phyloP scores from a whole-genome alignment of 257 asterid species.

The Nicotiana noctiflora region DNA sequence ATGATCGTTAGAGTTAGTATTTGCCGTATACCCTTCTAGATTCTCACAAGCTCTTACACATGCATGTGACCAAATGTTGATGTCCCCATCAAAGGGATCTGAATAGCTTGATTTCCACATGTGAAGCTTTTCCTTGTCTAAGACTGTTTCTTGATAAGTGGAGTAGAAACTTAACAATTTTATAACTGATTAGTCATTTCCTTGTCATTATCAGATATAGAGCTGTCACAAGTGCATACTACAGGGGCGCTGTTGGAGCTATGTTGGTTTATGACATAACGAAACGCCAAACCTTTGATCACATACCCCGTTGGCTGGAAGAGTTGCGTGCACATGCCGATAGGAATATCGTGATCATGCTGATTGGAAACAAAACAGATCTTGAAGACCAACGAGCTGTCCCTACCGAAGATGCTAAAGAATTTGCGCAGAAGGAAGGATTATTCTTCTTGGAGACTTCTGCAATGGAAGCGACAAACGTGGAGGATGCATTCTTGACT shows the following conservation, averaged over 20 bases:
- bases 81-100: neutral
- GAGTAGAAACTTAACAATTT: neutral
- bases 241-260: conserved; percentile 83
- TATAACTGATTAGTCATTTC: neutral
- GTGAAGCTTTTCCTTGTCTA: neutral
- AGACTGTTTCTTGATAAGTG: neutral
- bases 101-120: neutral
- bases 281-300: conserved; percentile 63
- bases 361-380: conserved; percentile 69
- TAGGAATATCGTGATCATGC: conserved; percentile 66
- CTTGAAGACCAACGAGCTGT: conserved; percentile 61
- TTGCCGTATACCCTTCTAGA: neutral
- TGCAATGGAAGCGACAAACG: conserved; percentile 63
- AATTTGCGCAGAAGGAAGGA: conserved; percentile 64
- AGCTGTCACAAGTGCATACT: conserved; percentile 83
- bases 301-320: conserved; percentile 79
- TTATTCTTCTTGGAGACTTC: conserved; percentile 76
- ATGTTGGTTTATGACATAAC: conserved; percentile 80
- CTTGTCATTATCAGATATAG: conserved; percentile 44
- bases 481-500: conserved; percentile 59
- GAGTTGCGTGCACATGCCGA: conserved; percentile 41
- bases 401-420: conserved; percentile 74
- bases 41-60: neutral
- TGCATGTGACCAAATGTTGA: too few relatives aligned
- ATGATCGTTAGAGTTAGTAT: neutral